Conservation (phyloP, 164 flowering plant genomes). For the Vitis cinerea region DNA sequence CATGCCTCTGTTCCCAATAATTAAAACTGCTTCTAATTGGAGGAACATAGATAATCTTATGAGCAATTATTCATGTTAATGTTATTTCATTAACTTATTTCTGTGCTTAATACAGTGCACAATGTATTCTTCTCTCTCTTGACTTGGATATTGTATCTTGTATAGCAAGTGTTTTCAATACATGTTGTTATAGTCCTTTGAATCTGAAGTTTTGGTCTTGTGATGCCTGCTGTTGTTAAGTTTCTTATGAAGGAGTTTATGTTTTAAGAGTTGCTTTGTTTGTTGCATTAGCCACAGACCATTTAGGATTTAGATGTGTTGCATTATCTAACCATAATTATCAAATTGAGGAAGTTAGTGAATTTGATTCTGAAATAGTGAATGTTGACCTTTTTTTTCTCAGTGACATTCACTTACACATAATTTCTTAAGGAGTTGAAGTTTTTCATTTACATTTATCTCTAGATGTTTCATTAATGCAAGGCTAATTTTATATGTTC, state of each 20-base stretch:
- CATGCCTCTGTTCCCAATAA: background rate
- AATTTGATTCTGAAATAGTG: too few relatives aligned
- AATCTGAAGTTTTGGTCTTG: too few relatives aligned
- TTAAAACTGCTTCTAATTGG: background rate
- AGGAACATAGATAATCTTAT: background rate
- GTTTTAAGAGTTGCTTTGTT: background rate
- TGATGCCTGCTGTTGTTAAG: background rate
- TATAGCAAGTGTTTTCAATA: background rate
- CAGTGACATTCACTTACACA: background rate
- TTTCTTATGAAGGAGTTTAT: background rate
- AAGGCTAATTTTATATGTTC: constrained; percentile 4
- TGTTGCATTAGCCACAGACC: background rate
- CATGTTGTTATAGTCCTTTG: background rate
- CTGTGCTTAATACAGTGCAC: too few relatives aligned
- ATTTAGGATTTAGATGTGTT: background rate
- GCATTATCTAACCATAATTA: background rate
- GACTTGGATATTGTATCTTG: background rate
- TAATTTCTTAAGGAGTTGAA: background rate
- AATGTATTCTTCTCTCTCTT: background rate
- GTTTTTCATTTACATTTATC: background rate
- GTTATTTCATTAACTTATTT: background rate
- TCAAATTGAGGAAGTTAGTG: too few relatives aligned
- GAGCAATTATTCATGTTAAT: background rate
- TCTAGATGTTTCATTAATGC: background rate
- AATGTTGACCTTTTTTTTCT: background rate